Base-by-base conservation (phyloP, 108 stramenopile species). In the Pseudonitzschia pungens region DNA sequence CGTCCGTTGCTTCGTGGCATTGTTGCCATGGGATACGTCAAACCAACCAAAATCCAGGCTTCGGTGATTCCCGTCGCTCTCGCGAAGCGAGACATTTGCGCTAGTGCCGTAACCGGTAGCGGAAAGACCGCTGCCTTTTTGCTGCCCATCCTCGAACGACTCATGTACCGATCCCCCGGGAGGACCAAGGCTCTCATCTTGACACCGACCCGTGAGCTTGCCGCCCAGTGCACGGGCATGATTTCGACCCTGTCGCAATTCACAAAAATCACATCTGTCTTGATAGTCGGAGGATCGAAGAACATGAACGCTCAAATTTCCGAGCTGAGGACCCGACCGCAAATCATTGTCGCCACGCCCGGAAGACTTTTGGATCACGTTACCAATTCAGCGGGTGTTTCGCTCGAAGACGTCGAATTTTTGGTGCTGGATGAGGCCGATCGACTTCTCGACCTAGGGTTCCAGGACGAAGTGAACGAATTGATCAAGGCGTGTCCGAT, bases 91-190 rank as follows among this genome's bases (percentile, higher is more conserved):
- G 99, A 99, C 77, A 92, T 99, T 66, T 97, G 96, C 66, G 99
- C 96, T 31, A 81, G 80, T 63, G 87, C 87, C 24, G 76, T 78
- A 16, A 87, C 84, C 31, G 89, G 89, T 21, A 82, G 80, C 65
- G 97, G 97, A 45, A 98, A 98, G 73, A 98, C 97, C 36, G 99
- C 97, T 11, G 99, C 99, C 6, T 99, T 99, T 68, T 68, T 96
- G 28, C 84, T 99, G 0, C 99, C 99, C 24, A 79, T 97, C 10
- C 81, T 99, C 32, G 98, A 99, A 74, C 80, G 96, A 56, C 82
- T 99, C 51, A 65, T 98, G 31, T 94, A 92, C 68, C 83, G 97
- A 10, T 59, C 77, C n/a, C 54, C 77, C 11, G 92, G 96, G 29
- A 84, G 89, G 43, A 86, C 84, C 55, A 74, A 84, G 42, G 92